Conservation (phyloP, 2,329 filamentous ascomycete species). For the Elsinoe fawcettii region DNA sequence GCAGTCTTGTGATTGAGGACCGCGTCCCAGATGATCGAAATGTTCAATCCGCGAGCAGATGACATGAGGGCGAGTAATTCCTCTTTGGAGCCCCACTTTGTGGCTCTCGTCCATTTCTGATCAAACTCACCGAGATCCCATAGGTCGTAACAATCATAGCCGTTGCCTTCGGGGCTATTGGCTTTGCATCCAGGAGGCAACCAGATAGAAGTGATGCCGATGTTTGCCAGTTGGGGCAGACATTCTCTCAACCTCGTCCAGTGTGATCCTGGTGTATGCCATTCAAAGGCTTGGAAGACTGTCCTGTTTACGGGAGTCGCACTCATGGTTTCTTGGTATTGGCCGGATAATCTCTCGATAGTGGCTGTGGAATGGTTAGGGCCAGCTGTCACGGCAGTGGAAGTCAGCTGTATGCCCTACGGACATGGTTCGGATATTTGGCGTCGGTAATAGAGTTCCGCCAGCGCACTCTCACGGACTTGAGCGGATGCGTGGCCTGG, state of each 20-base stretch:
- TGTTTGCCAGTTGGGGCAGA: constrained; percentile 29
- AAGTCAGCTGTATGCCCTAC: background rate
- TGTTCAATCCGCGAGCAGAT: constrained; percentile 44
- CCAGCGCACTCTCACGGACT: background rate
- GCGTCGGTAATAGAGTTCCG: background rate
- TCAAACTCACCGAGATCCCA: constrained; percentile 54
- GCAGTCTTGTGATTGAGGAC: constrained; percentile 66
- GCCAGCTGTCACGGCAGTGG: background rate
- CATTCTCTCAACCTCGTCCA: constrained; percentile 25
- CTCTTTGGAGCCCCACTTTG: constrained; percentile 61
- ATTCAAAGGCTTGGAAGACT: constrained; percentile 66
- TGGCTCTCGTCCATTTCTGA: constrained; percentile 53
- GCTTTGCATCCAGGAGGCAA: constrained; percentile 63
- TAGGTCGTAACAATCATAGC: constrained; percentile 55
- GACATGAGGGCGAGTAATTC: constrained; percentile 49
- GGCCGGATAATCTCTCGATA: background rate
- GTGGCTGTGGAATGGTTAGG: background rate
- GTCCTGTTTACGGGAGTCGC: constrained; percentile 33
- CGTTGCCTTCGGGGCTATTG: constrained; percentile 50
- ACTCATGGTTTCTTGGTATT: constrained; percentile 25
- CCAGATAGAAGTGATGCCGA: constrained; percentile 58
- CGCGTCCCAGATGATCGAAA: constrained; percentile 59
- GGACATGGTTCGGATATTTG: background rate
- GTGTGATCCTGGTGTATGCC: constrained; percentile 53
- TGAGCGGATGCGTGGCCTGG: background rate